A percentile compares a stretch with the other conserved stretches of the same genome.
Evolutionary conservation across 345 rosid genomes (phyloP).

Genomic region (Linum usitatissimum): DNA sequence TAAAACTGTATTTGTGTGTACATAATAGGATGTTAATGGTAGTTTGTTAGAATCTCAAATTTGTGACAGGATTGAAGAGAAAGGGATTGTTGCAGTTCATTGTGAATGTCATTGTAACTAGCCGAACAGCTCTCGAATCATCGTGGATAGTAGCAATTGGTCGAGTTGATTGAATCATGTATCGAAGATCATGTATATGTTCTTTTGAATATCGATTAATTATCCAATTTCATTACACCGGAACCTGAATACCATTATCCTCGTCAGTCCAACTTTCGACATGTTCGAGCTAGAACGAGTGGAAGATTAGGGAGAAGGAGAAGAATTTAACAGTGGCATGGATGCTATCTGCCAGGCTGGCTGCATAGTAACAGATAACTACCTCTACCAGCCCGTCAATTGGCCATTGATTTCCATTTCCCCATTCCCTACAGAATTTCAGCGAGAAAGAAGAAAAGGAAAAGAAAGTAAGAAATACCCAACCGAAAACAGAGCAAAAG

Average conservation of each 20-base stretch:
- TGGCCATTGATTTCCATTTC: background rate
- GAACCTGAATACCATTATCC: too few species aligned
- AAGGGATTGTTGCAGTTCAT: background rate
- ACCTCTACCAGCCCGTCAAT: background rate
- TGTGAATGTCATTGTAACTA: background rate
- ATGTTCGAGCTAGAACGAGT: too few species aligned
- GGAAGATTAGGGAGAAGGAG: too few species aligned
- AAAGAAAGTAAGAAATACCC: background rate
- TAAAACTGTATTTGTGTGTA: background rate
- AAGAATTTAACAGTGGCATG: background rate
- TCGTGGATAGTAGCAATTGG: background rate
- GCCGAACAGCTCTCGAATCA: background rate
- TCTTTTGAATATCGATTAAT: too few species aligned
- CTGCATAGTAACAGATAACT: background rate
- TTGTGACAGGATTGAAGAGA: background rate
- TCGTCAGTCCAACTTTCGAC: too few species aligned
- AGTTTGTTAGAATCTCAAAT: background rate
- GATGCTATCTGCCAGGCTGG: background rate
- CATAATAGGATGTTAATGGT: background rate
- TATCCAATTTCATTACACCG: too few species aligned
- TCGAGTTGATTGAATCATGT: too few species aligned
- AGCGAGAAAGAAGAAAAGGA: background rate
- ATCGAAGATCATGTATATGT: too few species aligned
- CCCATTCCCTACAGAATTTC: too few species aligned
- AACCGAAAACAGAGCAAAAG: background rate